Percentiles rank a stretch among this genome's conserved stretches.
Conservation (phyloP, 2,329 filamentous ascomycete species). For the Aspergillus chevalieri region DNA sequence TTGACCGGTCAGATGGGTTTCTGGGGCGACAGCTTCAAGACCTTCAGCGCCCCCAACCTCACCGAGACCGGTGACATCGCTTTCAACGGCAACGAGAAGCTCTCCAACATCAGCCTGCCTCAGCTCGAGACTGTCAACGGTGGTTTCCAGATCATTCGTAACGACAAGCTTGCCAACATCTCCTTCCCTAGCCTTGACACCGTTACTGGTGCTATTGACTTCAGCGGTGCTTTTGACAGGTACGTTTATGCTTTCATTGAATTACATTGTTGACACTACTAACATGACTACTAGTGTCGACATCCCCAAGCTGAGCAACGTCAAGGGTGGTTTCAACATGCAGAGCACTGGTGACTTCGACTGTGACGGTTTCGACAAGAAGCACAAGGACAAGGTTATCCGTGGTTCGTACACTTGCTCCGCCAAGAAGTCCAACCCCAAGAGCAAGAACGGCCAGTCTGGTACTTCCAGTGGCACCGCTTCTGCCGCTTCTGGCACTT, state of each 20-base stretch:
- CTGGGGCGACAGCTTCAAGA: constrained; percentile 60
- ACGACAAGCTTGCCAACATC: constrained; percentile 65
- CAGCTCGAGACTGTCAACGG: constrained; percentile 63
- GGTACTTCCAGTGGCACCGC: constrained; percentile 17
- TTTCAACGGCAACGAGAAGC: constrained; percentile 51
- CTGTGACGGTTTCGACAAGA: constrained; percentile 51
- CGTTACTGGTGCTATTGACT: constrained; percentile 73
- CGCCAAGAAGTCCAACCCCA: constrained; percentile 30
- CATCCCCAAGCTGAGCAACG: constrained; percentile 60
- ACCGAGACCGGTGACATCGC: constrained; percentile 48
- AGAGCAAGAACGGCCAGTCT: constrained; percentile 26
- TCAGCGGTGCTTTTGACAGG: constrained; percentile 78
- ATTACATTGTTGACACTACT: constrained; percentile 26
- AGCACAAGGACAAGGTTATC: constrained; percentile 38
- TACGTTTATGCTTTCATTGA: constrained; percentile 45
- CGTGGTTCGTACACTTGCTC: constrained; percentile 44
- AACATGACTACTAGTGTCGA: constrained; percentile 52
- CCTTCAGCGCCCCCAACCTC: constrained; percentile 42
- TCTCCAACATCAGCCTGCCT: constrained; percentile 72
- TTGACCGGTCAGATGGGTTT: constrained; percentile 79
- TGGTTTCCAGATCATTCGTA: constrained; percentile 83
- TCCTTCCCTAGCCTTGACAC: constrained; percentile 62
- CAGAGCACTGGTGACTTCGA: constrained; percentile 59
- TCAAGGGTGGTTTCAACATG: constrained; percentile 66
- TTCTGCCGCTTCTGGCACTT: constrained; percentile 17